Percentiles rank a stretch among this genome's conserved stretches.
Evolutionary conservation across 345 rosid genomes (phyloP).

Genomic region (Eucalyptus virginea): DNA sequence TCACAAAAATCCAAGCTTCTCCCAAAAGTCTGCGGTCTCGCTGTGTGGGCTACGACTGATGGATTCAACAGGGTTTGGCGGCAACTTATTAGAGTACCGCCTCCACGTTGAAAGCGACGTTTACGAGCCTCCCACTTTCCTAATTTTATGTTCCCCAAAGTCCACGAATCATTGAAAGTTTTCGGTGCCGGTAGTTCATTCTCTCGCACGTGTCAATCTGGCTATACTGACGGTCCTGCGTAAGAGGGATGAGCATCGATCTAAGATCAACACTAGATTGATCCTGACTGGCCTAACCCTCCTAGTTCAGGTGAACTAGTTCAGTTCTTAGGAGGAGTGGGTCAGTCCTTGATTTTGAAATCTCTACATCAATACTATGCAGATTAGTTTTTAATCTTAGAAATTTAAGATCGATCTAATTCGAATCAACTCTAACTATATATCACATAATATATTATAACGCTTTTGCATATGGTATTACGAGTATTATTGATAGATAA

Average conservation of each 20-base stretch:
- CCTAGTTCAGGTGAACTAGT: accelerated
- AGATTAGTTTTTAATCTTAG: accelerated
- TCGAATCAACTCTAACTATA: accelerated
- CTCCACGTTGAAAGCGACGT: not conserved
- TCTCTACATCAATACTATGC: accelerated
- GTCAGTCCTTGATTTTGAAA: accelerated
- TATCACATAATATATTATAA: no score
- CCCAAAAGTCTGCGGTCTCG: not conserved
- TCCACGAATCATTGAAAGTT: not conserved
- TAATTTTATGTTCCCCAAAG: not conserved
- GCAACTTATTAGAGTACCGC: not conserved
- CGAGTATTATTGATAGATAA: no score
- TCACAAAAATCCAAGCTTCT: not conserved
- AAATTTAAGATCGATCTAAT: accelerated
- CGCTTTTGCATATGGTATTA: no score
- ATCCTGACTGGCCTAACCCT: accelerated
- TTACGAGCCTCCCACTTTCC: not conserved
- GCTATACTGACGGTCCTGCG: accelerated
- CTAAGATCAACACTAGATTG: accelerated
- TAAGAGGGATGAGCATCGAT: accelerated
- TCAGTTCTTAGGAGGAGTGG: accelerated
- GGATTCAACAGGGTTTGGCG: not conserved
- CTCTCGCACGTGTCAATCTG: not conserved
- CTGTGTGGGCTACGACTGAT: not conserved
- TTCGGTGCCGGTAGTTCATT: not conserved